These are phyloP conservation scores for Cystobasidium slooffiae DNA, from an alignment of 1,284 basidiomycete genomes.

Conservation along the genomic window DNA sequence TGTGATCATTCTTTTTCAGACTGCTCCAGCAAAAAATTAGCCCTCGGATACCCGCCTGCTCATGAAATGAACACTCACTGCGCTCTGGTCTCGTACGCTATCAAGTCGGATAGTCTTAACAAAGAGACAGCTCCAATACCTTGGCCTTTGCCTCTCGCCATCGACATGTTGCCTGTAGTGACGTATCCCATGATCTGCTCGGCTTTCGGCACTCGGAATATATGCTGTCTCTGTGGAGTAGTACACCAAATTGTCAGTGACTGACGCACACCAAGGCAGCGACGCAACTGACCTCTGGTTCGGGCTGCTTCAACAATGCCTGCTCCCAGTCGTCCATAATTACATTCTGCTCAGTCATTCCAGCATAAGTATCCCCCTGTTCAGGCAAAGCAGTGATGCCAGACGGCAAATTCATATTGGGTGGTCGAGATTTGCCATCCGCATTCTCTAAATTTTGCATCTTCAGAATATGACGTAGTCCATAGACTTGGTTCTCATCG, in stretches of 20 bases:
- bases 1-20: neutral
- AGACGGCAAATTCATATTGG: neutral
- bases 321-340: too few species aligned
- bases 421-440: neutral
- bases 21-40: neutral
- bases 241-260: too few species aligned
- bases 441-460: neutral
- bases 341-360: too few species aligned
- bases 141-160: conserved; percentile 73
- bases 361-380: too few species aligned
- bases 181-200: conserved; percentile 73
- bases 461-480: neutral
- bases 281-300: too few species aligned
- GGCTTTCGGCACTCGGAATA: conserved; percentile 48
- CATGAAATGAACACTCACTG: conserved; percentile 24
- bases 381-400: neutral
- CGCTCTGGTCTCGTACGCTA: conserved; percentile 54
- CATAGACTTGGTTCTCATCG: neutral
- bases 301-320: too few species aligned
- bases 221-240: conserved; percentile 1
- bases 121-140: conserved; percentile 74
- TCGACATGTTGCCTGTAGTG: conserved; percentile 76
- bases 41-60: neutral
- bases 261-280: too few species aligned
- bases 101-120: conserved; percentile 61